phyloP scores from a whole-genome alignment of 2,329 filamentous ascomycete species.

The Claviceps maximensis region DNA sequence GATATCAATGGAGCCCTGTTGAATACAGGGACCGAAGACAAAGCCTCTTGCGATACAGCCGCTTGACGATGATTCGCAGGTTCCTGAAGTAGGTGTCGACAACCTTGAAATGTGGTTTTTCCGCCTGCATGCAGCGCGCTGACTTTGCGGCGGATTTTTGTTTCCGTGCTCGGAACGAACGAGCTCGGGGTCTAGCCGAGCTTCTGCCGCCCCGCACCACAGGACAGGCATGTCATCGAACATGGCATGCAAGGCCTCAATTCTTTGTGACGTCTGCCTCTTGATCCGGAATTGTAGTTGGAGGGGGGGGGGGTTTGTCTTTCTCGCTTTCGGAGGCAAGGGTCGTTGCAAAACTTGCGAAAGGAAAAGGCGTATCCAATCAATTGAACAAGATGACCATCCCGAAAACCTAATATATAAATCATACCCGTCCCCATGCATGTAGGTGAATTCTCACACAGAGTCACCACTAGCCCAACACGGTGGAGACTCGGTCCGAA shows the following conservation, averaged over 20 bases:
- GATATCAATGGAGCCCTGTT: too few species aligned
- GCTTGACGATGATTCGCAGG: conserved; percentile 6
- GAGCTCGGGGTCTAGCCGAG: conserved; percentile 12
- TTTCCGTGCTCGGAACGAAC: conserved; percentile 18
- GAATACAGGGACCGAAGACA: not conserved
- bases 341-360: not conserved
- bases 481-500: not conserved
- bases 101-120: conserved; percentile 11
- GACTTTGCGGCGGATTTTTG: conserved; percentile 11
- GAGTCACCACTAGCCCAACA: not conserved
- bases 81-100: not conserved
- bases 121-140: conserved; percentile 11
- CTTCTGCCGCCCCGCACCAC: conserved; percentile 13
- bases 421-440: not conserved
- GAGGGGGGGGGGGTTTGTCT: not conserved
- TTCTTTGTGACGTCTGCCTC: not conserved
- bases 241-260: not conserved
- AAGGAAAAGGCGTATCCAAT: not conserved
- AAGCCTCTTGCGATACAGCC: conserved; percentile 5
- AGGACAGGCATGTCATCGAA: not conserved
- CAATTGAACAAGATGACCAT: not conserved
- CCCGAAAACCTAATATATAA: not conserved
- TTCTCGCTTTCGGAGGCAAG: not conserved
- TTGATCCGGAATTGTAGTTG: not conserved
- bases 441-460: not conserved